These are phyloP conservation scores for Pharus latifolius DNA, from an alignment of 176 grass and related monocot species.

Conservation along the genomic window DNA sequence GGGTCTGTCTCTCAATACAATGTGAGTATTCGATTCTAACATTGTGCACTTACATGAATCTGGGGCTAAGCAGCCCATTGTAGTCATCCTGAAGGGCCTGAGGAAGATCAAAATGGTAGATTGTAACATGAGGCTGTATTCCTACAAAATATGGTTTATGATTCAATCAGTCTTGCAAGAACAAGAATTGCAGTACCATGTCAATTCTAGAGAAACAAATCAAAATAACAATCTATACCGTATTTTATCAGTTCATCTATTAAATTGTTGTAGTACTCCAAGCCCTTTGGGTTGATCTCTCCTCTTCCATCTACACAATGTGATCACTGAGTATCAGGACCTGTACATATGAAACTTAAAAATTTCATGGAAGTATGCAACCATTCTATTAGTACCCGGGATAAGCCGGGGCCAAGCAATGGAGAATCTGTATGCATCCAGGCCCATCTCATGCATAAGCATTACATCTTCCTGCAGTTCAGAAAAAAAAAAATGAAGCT, in stretches of 20 bases:
- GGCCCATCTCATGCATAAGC: slow-evolving; percentile 65
- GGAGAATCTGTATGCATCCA: slow-evolving; percentile 85
- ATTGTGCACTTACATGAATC: slow-evolving; percentile 35
- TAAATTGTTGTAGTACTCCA: slow-evolving; percentile 73
- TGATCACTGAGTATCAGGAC: not conserved
- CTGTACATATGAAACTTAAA: too few species aligned
- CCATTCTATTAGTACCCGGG: slow-evolving; percentile 11
- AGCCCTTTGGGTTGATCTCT: slow-evolving; percentile 41
- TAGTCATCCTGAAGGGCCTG: slow-evolving; percentile 63
- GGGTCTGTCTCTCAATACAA: too few species aligned
- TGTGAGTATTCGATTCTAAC: not conserved
- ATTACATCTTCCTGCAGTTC: slow-evolving; percentile 67
- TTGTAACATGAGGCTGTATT: slow-evolving; percentile 61
- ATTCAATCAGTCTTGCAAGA: not conserved
- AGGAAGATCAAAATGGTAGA: slow-evolving; percentile 73
- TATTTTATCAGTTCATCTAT: slow-evolving; percentile 58
- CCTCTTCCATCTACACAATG: slow-evolving; percentile 38
- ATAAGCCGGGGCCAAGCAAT: slow-evolving; percentile 64
- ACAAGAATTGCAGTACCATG: not conserved
- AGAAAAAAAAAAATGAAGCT: not conserved
- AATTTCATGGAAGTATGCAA: not conserved
- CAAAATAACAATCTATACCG: slow-evolving; percentile 12
- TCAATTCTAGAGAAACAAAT: not conserved
- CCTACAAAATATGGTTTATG: slow-evolving; percentile 17
- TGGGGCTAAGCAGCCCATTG: slow-evolving; percentile 40